A percentile compares a stretch with the other conserved stretches of the same genome.
These are phyloP conservation scores for Cercis canadensis DNA, from an alignment of 306 rosid species.

Conservation along the genomic window DNA sequence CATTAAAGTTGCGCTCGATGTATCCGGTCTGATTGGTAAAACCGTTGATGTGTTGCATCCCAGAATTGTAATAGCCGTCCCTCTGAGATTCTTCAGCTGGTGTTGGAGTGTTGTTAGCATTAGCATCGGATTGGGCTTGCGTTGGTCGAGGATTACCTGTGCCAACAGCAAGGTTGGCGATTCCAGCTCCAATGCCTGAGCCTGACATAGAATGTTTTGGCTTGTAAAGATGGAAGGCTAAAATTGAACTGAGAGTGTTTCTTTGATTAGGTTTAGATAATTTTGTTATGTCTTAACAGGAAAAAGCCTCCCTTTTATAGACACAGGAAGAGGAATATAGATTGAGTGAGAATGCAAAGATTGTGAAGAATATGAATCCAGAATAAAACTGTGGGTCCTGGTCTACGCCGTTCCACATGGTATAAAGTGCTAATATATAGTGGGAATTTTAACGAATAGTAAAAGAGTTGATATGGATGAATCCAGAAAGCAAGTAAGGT, in stretches of 20 bases:
- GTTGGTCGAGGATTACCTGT: background rate
- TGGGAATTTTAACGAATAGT: no score
- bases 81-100: background rate
- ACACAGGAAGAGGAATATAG: slow-evolving; percentile 1
- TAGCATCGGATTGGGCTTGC: slow-evolving; percentile 12
- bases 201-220: slow-evolving; percentile 38
- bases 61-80: slow-evolving; percentile 13
- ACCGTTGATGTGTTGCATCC: slow-evolving; percentile 40
- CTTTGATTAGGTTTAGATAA: no score
- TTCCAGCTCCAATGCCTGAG: slow-evolving; percentile 34
- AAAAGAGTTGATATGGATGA: no score
- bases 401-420: background rate
- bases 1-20: slow-evolving; percentile 50
- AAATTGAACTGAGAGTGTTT: background rate
- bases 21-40: slow-evolving; percentile 49
- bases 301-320: slow-evolving; percentile 35
- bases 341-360: slow-evolving; percentile 17
- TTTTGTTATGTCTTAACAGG: background rate
- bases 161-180: slow-evolving; percentile 40
- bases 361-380: slow-evolving; percentile 30
- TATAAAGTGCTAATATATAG: background rate
- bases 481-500: no score
- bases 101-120: background rate
- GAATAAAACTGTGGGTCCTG: background rate
- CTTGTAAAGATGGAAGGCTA: background rate